phyloP scores from a whole-genome alignment of 768 basidiomycete genomes.

The Cystoderma amianthinum region DNA sequence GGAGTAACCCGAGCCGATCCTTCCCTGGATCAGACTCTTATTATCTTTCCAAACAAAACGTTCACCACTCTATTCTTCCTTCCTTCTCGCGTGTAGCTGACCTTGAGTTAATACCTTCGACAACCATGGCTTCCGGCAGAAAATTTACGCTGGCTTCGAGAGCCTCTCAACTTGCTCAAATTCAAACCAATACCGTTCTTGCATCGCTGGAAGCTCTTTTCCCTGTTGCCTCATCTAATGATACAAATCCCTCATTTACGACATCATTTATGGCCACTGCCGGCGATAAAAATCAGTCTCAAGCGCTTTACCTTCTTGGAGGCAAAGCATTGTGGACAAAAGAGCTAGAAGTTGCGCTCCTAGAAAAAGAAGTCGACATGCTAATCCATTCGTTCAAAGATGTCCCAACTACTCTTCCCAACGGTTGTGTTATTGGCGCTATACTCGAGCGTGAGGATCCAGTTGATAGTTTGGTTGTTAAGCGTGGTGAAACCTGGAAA shows the following conservation, averaged over 20 bases:
- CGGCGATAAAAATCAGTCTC: slow-evolving; percentile 88
- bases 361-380: slow-evolving; percentile 73
- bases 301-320: slow-evolving; percentile 79
- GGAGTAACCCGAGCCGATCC: not conserved
- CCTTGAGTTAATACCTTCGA: too few relatives aligned
- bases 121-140: slow-evolving; percentile 16
- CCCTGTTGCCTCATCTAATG: slow-evolving; percentile 29
- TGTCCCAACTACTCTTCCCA: slow-evolving; percentile 81
- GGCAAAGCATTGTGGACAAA: slow-evolving; percentile 96
- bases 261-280: slow-evolving; percentile 54
- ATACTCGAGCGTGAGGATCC: slow-evolving; percentile 86
- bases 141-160: slow-evolving; percentile 79
- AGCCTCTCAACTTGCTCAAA: slow-evolving; percentile 79
- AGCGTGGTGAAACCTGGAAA: slow-evolving; percentile 61
- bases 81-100: too few relatives aligned
- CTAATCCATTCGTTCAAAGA: slow-evolving; percentile 93
- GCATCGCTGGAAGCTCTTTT: slow-evolving; percentile 52
- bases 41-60: not conserved
- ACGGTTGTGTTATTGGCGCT: slow-evolving; percentile 79
- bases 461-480: slow-evolving; percentile 84
- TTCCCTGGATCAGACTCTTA: not conserved
- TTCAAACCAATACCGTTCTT: slow-evolving; percentile 81
- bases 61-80: too few relatives aligned
- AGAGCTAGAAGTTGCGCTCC: slow-evolving; percentile 85
- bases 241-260: slow-evolving; percentile 30